A percentile compares a stretch with the other conserved stretches of the same genome.
Evolutionary conservation across 108 stramenopile genomes (phyloP).

Genomic region (Phaeodactylum tricornutum): DNA sequence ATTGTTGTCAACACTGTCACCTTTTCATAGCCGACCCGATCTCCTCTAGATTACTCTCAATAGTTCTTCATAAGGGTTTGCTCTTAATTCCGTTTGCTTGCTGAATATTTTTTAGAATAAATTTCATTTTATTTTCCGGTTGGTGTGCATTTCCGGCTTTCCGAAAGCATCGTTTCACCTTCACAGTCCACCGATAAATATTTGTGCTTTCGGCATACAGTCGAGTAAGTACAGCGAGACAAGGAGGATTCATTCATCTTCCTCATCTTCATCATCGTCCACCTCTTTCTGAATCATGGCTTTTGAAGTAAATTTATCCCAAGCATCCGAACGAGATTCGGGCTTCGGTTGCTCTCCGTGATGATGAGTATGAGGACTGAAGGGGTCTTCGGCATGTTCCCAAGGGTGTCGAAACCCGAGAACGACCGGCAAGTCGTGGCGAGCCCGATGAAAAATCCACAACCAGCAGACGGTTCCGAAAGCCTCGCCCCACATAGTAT

Average conservation of each 20-base stretch:
- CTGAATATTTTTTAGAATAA: too few relatives aligned
- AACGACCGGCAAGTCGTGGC: slow-evolving; percentile 59
- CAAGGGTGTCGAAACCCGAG: slow-evolving; percentile 73
- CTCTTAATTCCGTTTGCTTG: too few relatives aligned
- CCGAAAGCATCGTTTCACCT: too few relatives aligned
- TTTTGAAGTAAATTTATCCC: slow-evolving; percentile 46
- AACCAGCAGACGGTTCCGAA: slow-evolving; percentile 73
- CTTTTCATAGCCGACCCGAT: too few relatives aligned
- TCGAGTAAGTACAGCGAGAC: too few relatives aligned
- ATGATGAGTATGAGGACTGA: slow-evolving; percentile 15
- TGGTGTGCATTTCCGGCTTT: too few relatives aligned
- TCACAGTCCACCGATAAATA: too few relatives aligned
- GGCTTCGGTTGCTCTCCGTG: slow-evolving; percentile 17
- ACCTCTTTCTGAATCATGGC: slow-evolving; percentile 47
- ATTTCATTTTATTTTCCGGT: too few relatives aligned
- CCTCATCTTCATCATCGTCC: slow-evolving; percentile 58
- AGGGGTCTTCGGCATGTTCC: slow-evolving; percentile 50
- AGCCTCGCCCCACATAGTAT: slow-evolving; percentile 31
- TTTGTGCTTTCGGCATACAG: too few relatives aligned
- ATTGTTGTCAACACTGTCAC: too few relatives aligned
- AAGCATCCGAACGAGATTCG: slow-evolving; percentile 31
- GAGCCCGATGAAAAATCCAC: slow-evolving; percentile 73
- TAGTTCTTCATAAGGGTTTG: too few relatives aligned
- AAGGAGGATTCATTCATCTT: slow-evolving; percentile 16
- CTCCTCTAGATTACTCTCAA: too few relatives aligned